A percentile compares a stretch with the other conserved stretches of the same genome.
phyloP scores from a whole-genome alignment of 2,329 filamentous ascomycete genomes.

The Fusarium transvaalense region DNA sequence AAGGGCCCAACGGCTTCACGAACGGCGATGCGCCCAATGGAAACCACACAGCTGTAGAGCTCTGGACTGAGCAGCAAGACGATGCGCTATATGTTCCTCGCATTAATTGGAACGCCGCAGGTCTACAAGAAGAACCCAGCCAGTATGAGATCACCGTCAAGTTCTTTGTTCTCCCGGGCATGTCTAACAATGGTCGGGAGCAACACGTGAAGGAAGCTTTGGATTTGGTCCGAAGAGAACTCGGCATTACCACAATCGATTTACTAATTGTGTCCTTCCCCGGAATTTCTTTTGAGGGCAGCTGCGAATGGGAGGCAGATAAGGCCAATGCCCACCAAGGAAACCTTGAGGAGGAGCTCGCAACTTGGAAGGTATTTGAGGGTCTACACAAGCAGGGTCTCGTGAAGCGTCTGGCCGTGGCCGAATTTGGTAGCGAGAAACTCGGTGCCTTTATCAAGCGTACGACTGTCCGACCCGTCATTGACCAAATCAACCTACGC shows the following conservation, averaged over 20 bases:
- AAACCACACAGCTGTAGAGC: constrained; percentile 49
- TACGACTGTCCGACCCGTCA: constrained; percentile 78
- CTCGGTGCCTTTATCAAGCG: constrained; percentile 80
- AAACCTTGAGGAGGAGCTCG: constrained; percentile 74
- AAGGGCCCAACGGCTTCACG: constrained; percentile 51
- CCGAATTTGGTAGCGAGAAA: constrained; percentile 91
- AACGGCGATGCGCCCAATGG: constrained; percentile 48
- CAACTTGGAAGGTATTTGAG: constrained; percentile 80
- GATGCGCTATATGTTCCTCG: constrained; percentile 80
- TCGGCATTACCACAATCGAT: constrained; percentile 81
- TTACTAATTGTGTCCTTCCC: constrained; percentile 94
- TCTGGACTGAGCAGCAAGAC: constrained; percentile 77
- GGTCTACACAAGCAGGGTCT: constrained; percentile 76
- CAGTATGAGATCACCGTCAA: constrained; percentile 97
- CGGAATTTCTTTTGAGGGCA: constrained; percentile 91
- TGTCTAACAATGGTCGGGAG: constrained; percentile 73
- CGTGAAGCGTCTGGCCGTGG: constrained; percentile 82
- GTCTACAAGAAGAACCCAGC: constrained; percentile 81
- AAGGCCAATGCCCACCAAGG: constrained; percentile 71
- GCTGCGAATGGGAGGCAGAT: constrained; percentile 84
- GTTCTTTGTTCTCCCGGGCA: constrained; percentile 87
- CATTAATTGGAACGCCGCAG: constrained; percentile 77
- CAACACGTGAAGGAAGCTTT: constrained; percentile 83
- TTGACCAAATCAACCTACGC: constrained; percentile 95
- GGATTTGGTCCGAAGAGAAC: constrained; percentile 81